phyloP scores from a whole-genome alignment of 495 filamentous ascomycete genomes.

The Podospora pseudoanserina region DNA sequence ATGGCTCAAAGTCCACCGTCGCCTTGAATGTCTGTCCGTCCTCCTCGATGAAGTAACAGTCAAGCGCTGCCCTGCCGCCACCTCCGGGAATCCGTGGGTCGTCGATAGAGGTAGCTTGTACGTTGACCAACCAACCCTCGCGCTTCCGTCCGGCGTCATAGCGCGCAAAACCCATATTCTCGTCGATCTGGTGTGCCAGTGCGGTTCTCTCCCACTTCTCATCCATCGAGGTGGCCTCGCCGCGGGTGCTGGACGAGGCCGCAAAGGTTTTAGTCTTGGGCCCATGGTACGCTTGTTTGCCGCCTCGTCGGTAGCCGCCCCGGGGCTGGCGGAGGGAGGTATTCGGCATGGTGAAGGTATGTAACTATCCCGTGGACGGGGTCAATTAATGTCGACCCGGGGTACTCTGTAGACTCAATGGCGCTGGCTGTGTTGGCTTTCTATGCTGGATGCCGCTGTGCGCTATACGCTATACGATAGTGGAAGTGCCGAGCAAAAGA shows the following conservation, averaged over 20 bases:
- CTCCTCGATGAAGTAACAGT: conserved; percentile 96
- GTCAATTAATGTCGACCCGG: background rate
- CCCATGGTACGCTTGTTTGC: conserved; percentile 55
- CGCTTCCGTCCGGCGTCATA: conserved; percentile 85
- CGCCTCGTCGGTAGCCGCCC: conserved; percentile 51
- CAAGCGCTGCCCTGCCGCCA: conserved; percentile 78
- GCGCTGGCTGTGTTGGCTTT: background rate
- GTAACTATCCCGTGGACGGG: background rate
- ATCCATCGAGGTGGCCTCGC: conserved; percentile 82
- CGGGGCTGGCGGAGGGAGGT: conserved; percentile 45
- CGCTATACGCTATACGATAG: background rate
- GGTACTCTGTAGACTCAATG: background rate
- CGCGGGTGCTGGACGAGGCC: conserved; percentile 64
- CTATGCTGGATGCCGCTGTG: background rate
- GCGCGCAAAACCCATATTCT: conserved; percentile 85
- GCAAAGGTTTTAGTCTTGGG: conserved; percentile 66
- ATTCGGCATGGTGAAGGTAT: conserved; percentile 41
- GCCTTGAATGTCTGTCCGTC: conserved; percentile 94
- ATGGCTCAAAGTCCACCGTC: conserved; percentile 92
- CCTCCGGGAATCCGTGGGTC: conserved; percentile 75
- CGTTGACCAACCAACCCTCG: conserved; percentile 91
- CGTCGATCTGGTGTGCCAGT: conserved; percentile 87
- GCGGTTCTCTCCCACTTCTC: conserved; percentile 77
- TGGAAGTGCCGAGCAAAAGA: background rate
- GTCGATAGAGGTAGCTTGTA: conserved; percentile 83